Percentiles rank a stretch among this genome's conserved stretches.
Evolutionary conservation across 2,329 filamentous ascomycete genomes (phyloP).

Genomic region (Trichoderma hamatum): DNA sequence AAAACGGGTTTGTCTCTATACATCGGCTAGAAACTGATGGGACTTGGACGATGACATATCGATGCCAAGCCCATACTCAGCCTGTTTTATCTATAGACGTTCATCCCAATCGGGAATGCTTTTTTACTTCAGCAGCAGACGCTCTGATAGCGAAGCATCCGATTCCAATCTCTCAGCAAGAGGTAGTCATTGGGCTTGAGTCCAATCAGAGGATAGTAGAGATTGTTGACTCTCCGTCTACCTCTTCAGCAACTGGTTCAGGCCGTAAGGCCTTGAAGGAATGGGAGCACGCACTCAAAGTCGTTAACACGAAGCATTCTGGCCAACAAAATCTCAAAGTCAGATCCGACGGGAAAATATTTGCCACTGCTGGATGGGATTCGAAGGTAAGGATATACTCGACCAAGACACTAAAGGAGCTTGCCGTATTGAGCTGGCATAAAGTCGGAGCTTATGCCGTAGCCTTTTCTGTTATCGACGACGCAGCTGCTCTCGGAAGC

Average conservation of each 20-base stretch:
- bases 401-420: slow-evolving; percentile 75
- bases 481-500: background rate
- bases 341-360: slow-evolving; percentile 77
- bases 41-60: slow-evolving; percentile 61
- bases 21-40: slow-evolving; percentile 53
- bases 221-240: slow-evolving; percentile 30
- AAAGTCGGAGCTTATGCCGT: slow-evolving; percentile 82
- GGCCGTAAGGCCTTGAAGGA: slow-evolving; percentile 33
- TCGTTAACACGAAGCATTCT: slow-evolving; percentile 78
- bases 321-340: slow-evolving; percentile 83
- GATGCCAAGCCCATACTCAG: slow-evolving; percentile 70
- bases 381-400: slow-evolving; percentile 79
- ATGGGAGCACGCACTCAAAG: slow-evolving; percentile 58
- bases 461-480: slow-evolving; percentile 63
- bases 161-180: slow-evolving; percentile 49
- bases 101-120: slow-evolving; percentile 55
- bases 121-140: slow-evolving; percentile 83
- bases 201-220: slow-evolving; percentile 35
- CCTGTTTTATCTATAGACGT: slow-evolving; percentile 77
- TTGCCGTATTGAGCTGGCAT: slow-evolving; percentile 95
- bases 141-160: slow-evolving; percentile 76
- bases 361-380: slow-evolving; percentile 95
- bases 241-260: background rate
- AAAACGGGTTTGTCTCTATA: slow-evolving; percentile 76
- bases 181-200: slow-evolving; percentile 32